These are phyloP conservation scores for Chaetothyriales sp. DNA, from an alignment of 2,329 filamentous ascomycete genomes.

Conservation along the genomic window DNA sequence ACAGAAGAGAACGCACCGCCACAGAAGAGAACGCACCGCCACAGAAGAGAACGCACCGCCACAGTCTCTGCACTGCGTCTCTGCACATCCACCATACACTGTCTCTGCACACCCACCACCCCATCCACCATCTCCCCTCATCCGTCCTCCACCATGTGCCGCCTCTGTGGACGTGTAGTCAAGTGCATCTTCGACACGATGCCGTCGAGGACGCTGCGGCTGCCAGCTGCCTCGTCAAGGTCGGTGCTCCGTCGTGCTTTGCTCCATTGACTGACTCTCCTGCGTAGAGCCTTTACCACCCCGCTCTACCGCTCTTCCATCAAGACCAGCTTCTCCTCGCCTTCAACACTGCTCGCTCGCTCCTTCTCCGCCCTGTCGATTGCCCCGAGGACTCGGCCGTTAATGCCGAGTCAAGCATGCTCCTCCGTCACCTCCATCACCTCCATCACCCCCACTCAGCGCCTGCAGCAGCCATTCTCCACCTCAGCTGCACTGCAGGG, in stretches of 20 bases:
- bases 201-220: constrained; percentile 13
- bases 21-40: too few species aligned
- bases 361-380: constrained; percentile 9
- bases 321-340: constrained; percentile 1
- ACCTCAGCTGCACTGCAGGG: constrained; percentile 30
- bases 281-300: constrained; percentile 13
- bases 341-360: constrained; percentile 6
- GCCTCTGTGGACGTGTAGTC: constrained; percentile 17
- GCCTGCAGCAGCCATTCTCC: constrained; percentile 27
- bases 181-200: constrained; percentile 19
- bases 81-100: too few species aligned
- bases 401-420: constrained; percentile 1
- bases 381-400: neutral
- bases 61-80: too few species aligned
- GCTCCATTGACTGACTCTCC: neutral
- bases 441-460: neutral
- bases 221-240: neutral
- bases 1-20: too few species aligned
- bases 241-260: constrained; percentile 8
- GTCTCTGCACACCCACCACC: too few species aligned
- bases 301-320: neutral
- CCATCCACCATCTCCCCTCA: neutral
- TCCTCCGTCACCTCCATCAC: neutral
- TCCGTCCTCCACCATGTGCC: constrained; percentile 13
- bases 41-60: too few species aligned